These are phyloP conservation scores for Taphrina betulina DNA, from an alignment of 1,139 yeast species.

Conservation along the genomic window DNA sequence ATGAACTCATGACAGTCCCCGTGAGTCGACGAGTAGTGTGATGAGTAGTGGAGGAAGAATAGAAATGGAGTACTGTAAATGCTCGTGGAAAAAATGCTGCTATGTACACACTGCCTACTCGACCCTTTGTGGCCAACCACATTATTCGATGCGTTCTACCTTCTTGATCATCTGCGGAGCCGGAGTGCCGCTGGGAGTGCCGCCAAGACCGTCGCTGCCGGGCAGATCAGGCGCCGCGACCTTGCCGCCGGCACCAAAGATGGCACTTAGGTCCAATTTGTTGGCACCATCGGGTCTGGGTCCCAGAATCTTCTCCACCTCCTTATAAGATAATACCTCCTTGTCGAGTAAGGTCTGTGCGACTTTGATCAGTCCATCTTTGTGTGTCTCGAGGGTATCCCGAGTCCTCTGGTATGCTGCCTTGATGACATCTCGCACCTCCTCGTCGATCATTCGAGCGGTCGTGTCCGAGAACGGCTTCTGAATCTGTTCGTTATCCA, in stretches of 20 bases:
- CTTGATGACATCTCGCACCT: constrained; percentile 74
- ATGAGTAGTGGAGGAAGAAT: no score
- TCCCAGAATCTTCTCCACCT: constrained; percentile 82
- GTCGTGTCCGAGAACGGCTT: constrained; percentile 93
- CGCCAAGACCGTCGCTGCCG: constrained; percentile 28
- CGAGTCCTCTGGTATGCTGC: constrained; percentile 75
- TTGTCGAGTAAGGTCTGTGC: constrained; percentile 81
- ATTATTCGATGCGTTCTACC: not conserved
- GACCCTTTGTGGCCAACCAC: no score
- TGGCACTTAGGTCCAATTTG: constrained; percentile 21
- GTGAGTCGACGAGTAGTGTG: no score
- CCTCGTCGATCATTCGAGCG: constrained; percentile 73
- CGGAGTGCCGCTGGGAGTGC: constrained; percentile 12
- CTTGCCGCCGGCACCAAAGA: constrained; percentile 26
- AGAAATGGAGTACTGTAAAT: no score
- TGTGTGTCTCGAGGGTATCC: constrained; percentile 64
- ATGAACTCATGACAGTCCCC: no score
- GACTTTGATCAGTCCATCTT: constrained; percentile 72
- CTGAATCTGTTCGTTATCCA: constrained; percentile 58
- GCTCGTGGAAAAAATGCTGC: no score
- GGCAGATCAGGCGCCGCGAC: constrained; percentile 22
- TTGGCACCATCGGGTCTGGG: constrained; percentile 61
- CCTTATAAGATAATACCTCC: constrained; percentile 86
- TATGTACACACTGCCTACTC: not conserved
- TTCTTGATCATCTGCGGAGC: constrained; percentile 20